A percentile compares a stretch with the other conserved stretches of the same genome.
Evolutionary conservation across 371 early-diverging fungal genomes (phyloP).

Genomic region (Syncephalis plumigaleata): DNA sequence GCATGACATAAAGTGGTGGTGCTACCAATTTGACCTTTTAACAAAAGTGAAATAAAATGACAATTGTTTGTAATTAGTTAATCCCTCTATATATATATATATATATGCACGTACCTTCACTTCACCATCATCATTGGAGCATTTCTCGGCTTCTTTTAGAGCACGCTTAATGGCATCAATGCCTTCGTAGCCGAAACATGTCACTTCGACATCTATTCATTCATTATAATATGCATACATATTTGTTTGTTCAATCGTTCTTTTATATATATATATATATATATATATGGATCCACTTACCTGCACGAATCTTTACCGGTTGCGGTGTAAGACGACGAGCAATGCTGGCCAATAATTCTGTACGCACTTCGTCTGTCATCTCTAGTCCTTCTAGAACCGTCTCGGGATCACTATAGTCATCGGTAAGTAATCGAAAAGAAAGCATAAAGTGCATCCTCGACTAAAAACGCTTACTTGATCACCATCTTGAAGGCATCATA

Average conservation of each 20-base stretch:
- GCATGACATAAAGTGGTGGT: constrained; percentile 90
- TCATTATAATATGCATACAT: not conserved
- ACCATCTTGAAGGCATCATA: constrained; percentile 94
- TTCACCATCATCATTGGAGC: constrained; percentile 64
- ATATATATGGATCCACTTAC: constrained; percentile 17
- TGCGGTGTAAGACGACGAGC: constrained; percentile 87
- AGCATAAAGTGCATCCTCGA: not conserved
- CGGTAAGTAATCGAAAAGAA: not conserved
- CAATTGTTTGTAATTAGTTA: not conserved
- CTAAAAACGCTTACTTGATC: constrained; percentile 39
- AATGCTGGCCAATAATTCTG: constrained; percentile 74
- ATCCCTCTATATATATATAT: not conserved
- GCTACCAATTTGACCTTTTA: constrained; percentile 58
- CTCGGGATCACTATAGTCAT: constrained; percentile 54
- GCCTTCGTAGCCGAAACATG: constrained; percentile 94
- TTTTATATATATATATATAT: not conserved
- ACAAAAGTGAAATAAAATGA: not conserved
- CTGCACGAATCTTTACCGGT: constrained; percentile 89
- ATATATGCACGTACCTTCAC: constrained; percentile 42
- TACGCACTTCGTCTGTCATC: constrained; percentile 36
- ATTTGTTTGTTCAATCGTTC: no score
- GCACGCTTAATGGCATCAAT: constrained; percentile 94
- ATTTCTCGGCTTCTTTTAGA: constrained; percentile 75
- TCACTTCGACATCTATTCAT: constrained; percentile 82
- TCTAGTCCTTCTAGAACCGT: constrained; percentile 70